Percentiles rank a stretch among this genome's conserved stretches.
phyloP scores from a whole-genome alignment of 2,329 filamentous ascomycete species.

The Penicillium janthinellum region DNA sequence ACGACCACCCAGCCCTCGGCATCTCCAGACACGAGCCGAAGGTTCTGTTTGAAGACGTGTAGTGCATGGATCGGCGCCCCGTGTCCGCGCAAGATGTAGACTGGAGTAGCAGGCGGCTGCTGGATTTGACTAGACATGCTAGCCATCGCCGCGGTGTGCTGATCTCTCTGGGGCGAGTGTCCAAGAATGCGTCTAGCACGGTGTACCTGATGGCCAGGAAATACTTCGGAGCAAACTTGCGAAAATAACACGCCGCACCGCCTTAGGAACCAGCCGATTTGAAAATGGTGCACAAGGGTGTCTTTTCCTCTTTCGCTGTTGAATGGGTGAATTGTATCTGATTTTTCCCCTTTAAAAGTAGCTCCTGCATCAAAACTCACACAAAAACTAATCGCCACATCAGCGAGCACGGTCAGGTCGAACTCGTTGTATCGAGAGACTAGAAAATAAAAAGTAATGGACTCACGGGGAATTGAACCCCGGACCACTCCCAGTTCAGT shows the following conservation, averaged over 20 bases:
- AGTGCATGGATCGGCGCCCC: constrained; percentile 76
- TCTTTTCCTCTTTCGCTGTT: too few species aligned
- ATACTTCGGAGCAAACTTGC: neutral
- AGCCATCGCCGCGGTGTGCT: constrained; percentile 9
- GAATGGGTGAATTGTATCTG: too few species aligned
- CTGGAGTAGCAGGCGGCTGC: constrained; percentile 56
- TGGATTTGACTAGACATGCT: constrained; percentile 13
- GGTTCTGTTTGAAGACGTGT: constrained; percentile 71
- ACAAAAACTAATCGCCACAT: too few species aligned
- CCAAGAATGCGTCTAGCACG: neutral
- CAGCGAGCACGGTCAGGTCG: too few species aligned
- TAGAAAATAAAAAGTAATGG: constrained; percentile 29
- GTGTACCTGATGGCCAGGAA: neutral
- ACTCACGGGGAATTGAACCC: constrained; percentile 53
- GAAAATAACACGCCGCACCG: neutral
- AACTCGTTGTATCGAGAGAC: too few species aligned
- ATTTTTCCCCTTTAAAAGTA: too few species aligned
- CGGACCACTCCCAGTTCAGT: constrained; percentile 45
- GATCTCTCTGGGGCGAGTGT: neutral
- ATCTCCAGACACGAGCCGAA: constrained; percentile 80
- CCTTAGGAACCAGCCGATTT: neutral
- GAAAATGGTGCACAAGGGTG: too few species aligned
- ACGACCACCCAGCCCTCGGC: constrained; percentile 84
- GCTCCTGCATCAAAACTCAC: too few species aligned
- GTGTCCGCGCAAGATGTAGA: constrained; percentile 83